These are phyloP conservation scores for Saprolegnia diclina DNA, from an alignment of 352 stramenopile genomes.

Conservation along the genomic window DNA sequence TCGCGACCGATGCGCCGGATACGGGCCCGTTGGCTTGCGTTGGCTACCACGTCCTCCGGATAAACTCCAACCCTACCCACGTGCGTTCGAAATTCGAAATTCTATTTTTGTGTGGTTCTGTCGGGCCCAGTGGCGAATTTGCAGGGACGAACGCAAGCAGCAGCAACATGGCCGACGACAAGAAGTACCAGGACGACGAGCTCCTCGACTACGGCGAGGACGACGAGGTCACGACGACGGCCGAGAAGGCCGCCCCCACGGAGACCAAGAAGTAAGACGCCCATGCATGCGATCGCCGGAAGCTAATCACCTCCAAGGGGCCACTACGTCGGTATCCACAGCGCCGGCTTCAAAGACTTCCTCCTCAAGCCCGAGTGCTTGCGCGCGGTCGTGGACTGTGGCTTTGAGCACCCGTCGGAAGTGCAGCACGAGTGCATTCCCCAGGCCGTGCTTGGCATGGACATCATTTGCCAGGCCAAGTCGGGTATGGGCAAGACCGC, in stretches of 20 bases:
- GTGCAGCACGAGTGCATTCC: constrained; percentile 99
- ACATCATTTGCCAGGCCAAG: constrained; percentile 99
- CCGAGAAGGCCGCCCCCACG: constrained; percentile 67
- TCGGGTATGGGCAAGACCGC: constrained; percentile 99
- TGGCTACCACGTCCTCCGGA: neutral
- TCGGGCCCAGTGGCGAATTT: constrained; percentile 20
- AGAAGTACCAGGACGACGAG: constrained; percentile 87
- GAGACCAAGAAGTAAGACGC: constrained; percentile 86
- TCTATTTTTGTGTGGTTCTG: constrained; percentile 27
- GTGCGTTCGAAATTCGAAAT: constrained; percentile 22
- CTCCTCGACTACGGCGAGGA: constrained; percentile 87
- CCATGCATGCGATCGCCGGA: neutral
- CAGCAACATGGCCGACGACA: constrained; percentile 74
- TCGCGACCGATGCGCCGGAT: neutral
- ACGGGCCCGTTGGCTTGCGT: neutral
- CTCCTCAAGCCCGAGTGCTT: constrained; percentile 99
- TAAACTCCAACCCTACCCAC: neutral
- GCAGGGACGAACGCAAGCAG: constrained; percentile 23
- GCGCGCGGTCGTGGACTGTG: constrained; percentile 97
- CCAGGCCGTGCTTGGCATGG: constrained; percentile 98
- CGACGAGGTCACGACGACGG: constrained; percentile 63
- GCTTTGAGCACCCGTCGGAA: constrained; percentile 99
- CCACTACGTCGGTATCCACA: constrained; percentile 99
- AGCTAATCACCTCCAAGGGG: constrained; percentile 62
- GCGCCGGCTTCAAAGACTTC: constrained; percentile 99